A percentile compares a stretch with the other conserved stretches of the same genome.
Conservation (phyloP, 805 yeast genomes). For the Kodamaea lidongshanica region DNA sequence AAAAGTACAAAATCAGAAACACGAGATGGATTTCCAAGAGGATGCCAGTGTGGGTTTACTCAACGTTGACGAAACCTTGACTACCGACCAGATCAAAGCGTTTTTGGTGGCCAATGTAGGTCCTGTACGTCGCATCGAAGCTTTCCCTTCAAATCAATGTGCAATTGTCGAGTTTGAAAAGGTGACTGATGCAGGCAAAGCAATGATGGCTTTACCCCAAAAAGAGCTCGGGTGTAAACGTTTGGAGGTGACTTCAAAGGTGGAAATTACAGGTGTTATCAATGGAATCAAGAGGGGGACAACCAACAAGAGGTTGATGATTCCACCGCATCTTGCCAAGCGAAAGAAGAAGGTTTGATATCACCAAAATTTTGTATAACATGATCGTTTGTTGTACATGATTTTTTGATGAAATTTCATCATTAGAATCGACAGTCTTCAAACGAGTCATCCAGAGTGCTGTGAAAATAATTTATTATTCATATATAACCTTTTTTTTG, state of each 20-base stretch:
- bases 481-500: no score
- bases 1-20: conserved; percentile 8
- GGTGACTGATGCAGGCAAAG: conserved; percentile 45
- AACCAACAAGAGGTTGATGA: conserved; percentile 3
- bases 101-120: conserved; percentile 23
- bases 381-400: no score
- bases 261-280: conserved; percentile 1
- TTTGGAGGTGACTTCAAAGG: conserved; percentile 12
- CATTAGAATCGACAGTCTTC: no score
- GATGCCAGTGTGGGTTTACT: conserved; percentile 16
- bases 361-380: no score
- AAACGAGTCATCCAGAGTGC: no score
- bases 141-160: conserved; percentile 41
- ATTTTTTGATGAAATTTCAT: no score
- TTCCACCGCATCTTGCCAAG: conserved; percentile 10
- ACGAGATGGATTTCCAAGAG: conserved; percentile 14
- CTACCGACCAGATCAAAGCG: conserved; percentile 24
- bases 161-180: conserved; percentile 46
- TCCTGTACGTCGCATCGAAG: conserved; percentile 35
- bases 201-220: conserved; percentile 39
- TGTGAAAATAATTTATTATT: no score
- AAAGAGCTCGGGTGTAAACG: conserved; percentile 27
- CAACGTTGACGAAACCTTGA: conserved; percentile 31
- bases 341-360: no score
- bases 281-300: neutral